Evolutionary conservation across 2,329 filamentous ascomycete species (phyloP).

Genomic region (Xylariaceae sp.): DNA sequence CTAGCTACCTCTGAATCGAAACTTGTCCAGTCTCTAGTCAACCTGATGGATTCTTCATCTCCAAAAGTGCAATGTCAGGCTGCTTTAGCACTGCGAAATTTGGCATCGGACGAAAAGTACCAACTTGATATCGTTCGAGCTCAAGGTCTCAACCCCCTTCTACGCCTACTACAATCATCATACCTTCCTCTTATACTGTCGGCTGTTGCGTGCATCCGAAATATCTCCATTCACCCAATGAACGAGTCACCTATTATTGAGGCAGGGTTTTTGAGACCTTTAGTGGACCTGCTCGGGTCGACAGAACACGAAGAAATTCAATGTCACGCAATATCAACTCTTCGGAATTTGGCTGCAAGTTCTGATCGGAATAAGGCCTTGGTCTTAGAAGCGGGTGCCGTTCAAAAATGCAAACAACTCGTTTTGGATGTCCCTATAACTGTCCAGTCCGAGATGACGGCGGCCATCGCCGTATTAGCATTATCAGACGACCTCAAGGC

Average conservation of each 20-base stretch:
- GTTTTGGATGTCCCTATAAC: conserved; percentile 89
- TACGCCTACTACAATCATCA: conserved; percentile 87
- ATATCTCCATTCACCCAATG: conserved; percentile 95
- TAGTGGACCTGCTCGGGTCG: conserved; percentile 89
- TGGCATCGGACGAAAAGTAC: conserved; percentile 97
- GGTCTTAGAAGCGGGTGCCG: conserved; percentile 92
- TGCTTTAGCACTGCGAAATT: conserved; percentile 84
- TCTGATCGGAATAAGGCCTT: conserved; percentile 97
- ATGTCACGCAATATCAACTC: conserved; percentile 94
- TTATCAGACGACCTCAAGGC: conserved; percentile 94
- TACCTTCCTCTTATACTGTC: conserved; percentile 95
- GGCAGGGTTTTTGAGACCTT: conserved; percentile 86
- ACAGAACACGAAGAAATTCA: conserved; percentile 99
- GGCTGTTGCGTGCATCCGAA: conserved; percentile 95
- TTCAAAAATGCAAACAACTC: conserved; percentile 97
- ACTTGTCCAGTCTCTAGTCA: conserved; percentile 88
- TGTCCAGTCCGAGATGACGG: conserved; percentile 98
- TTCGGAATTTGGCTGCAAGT: conserved; percentile 91
- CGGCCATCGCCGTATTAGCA: conserved; percentile 94
- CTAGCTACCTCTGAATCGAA: conserved; percentile 86
- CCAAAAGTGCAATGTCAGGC: conserved; percentile 98
- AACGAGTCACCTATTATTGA: conserved; percentile 99
- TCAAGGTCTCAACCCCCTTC: conserved; percentile 76
- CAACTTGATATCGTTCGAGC: conserved; percentile 95
- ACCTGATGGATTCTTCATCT: conserved; percentile 94